Conservation (phyloP, 2,329 filamentous ascomycete species). For the Massarina eburnea region DNA sequence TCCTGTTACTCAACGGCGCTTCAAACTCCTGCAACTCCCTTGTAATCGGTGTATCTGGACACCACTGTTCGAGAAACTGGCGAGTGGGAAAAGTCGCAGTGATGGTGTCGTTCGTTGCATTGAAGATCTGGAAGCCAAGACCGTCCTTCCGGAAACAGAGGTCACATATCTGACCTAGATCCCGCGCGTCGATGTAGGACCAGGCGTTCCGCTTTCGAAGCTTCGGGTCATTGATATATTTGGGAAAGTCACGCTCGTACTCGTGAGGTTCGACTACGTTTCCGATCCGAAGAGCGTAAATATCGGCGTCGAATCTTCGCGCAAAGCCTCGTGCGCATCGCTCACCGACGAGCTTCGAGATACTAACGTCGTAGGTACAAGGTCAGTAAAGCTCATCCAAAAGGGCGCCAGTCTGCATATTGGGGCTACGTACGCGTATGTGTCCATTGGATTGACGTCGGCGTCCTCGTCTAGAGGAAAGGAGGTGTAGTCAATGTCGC, state of each 20-base stretch:
- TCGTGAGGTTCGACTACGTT: conserved; percentile 65
- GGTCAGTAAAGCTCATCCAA: too few species aligned
- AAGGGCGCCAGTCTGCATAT: too few species aligned
- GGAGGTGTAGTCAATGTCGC: conserved; percentile 56
- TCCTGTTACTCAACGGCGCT: conserved; percentile 62
- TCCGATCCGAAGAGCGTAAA: conserved; percentile 63
- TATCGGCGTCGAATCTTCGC: conserved; percentile 57
- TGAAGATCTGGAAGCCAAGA: conserved; percentile 65
- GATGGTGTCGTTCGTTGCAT: conserved; percentile 64
- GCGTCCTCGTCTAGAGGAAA: conserved; percentile 63
- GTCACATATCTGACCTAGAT: conserved; percentile 64
- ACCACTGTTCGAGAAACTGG: conserved; percentile 54
- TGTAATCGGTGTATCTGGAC: conserved; percentile 55
- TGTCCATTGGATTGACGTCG: conserved; percentile 63
- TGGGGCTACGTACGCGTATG: too few species aligned
- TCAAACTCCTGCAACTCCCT: conserved; percentile 61
- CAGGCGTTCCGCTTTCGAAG: conserved; percentile 61
- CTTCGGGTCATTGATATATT: conserved; percentile 54
- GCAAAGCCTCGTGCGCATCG: conserved; percentile 60
- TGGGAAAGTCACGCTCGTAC: conserved; percentile 57
- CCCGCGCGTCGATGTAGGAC: conserved; percentile 64
- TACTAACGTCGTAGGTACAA: too few species aligned
- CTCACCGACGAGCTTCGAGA: conserved; percentile 63
- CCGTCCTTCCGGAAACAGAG: conserved; percentile 55
- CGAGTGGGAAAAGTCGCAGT: conserved; percentile 56